Evolutionary conservation across 768 basidiomycete genomes (phyloP).

Genomic region (Pisolithus microcarpus): DNA sequence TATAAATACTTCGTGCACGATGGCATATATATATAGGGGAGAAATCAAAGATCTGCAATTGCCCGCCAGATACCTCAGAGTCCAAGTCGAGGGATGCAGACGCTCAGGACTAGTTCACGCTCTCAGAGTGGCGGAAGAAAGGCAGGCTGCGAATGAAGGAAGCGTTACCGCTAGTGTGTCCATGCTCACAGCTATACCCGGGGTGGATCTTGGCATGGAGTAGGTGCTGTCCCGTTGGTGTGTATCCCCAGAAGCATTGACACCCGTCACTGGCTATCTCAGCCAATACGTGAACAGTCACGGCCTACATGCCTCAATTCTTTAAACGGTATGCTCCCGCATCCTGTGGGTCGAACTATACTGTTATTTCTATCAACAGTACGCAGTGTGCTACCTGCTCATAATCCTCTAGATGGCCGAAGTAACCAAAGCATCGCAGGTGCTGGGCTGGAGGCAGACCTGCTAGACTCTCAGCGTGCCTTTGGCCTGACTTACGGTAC

Average conservation of each 20-base stretch:
- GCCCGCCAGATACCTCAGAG: conserved; percentile 41
- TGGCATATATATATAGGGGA: conserved; percentile 97
- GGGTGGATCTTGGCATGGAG: conserved; percentile 99
- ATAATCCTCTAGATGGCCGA: conserved; percentile 39
- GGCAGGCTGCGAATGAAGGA: conserved; percentile 69
- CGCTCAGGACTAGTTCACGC: conserved; percentile 74
- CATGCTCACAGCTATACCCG: conserved; percentile 97
- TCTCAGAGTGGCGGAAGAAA: conserved; percentile 57
- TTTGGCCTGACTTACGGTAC: conserved; percentile 60
- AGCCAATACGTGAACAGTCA: conserved; percentile 44
- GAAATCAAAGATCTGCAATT: conserved; percentile 73
- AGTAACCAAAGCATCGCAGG: conserved; percentile 47
- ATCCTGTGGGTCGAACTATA: conserved; percentile 45
- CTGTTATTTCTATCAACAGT: conserved; percentile 52
- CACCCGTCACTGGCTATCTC: conserved; percentile 36
- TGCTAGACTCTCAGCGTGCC: conserved; percentile 57
- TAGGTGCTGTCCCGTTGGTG: conserved; percentile 37
- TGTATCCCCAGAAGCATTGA: neutral
- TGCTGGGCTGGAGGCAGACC: conserved; percentile 58
- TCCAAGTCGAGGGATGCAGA: conserved; percentile 44
- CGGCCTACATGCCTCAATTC: conserved; percentile 49
- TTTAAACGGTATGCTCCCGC: conserved; percentile 41
- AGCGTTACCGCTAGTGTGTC: conserved; percentile 88
- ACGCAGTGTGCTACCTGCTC: conserved; percentile 3
- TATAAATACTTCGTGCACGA: conserved; percentile 43